These are phyloP conservation scores for Oryza meridionalis DNA, from an alignment of 176 grass and related monocot genomes.

Conservation along the genomic window DNA sequence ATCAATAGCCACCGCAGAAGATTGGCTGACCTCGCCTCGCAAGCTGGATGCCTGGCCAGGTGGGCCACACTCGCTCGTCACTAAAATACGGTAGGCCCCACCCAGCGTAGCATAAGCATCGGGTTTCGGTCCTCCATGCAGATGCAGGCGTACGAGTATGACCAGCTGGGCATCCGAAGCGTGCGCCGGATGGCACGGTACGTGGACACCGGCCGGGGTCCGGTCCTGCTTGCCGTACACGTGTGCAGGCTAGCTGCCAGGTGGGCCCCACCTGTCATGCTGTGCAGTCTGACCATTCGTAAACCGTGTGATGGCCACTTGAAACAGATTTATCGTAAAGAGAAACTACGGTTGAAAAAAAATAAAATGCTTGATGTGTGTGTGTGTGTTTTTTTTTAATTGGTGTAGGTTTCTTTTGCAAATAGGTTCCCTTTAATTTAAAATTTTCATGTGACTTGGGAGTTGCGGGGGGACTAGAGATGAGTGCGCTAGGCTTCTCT, in stretches of 20 bases:
- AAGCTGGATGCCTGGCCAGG: too few relatives aligned
- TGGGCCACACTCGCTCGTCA: too few relatives aligned
- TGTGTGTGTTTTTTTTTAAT: background rate
- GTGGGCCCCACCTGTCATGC: background rate
- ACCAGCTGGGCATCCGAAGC: slow-evolving; percentile 5
- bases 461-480: background rate
- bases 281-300: slow-evolving; percentile 10
- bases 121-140: background rate
- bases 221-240: background rate
- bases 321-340: background rate
- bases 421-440: slow-evolving; percentile 4
- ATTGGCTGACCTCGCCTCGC: background rate
- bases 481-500: slow-evolving; percentile 31
- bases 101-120: background rate
- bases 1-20: background rate
- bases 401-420: slow-evolving; percentile 14
- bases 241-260: background rate
- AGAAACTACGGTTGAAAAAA: background rate
- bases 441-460: background rate
- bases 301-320: background rate
- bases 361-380: background rate
- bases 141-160: background rate
- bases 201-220: background rate
- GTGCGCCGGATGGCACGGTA: background rate
- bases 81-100: background rate